Percentiles rank a stretch among this genome's conserved stretches.
phyloP scores from a whole-genome alignment of 495 filamentous ascomycete genomes.

The Melanomma pulvis-pyrius region DNA sequence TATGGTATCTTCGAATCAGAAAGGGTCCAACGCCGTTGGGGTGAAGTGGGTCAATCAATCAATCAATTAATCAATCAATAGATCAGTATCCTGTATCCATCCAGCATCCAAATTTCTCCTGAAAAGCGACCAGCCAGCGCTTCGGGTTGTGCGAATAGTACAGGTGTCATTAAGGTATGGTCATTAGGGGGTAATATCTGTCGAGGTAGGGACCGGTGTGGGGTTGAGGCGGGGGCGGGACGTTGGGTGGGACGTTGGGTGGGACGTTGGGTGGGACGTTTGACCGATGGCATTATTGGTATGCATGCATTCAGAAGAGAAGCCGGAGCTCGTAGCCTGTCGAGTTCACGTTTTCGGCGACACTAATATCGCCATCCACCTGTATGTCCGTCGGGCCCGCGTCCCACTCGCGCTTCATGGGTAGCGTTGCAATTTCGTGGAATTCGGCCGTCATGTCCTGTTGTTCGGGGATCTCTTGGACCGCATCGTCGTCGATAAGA shows the following conservation, averaged over 20 bases:
- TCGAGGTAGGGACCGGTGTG: not conserved
- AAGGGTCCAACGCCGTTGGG: conserved; percentile 18
- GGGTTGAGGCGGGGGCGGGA: too few species aligned
- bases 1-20: conserved; percentile 35
- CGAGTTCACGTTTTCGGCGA: conserved; percentile 42
- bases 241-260: conserved; percentile 1
- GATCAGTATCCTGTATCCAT: not conserved
- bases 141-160: conserved; percentile 37
- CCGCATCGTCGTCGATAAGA: conserved; percentile 87
- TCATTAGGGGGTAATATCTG: conserved; percentile 18
- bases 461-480: conserved; percentile 83
- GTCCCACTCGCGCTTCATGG: conserved; percentile 48
- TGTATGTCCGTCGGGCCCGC: conserved; percentile 47
- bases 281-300: not conserved
- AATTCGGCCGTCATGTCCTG: conserved; percentile 83
- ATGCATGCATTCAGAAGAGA: conserved; percentile 40
- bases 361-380: conserved; percentile 45
- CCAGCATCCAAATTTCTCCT: too few species aligned
- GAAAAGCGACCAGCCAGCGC: conserved; percentile 31
- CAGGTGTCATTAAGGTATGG: conserved; percentile 14
- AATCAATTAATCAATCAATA: not conserved
- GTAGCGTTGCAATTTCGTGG: conserved; percentile 45
- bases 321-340: conserved; percentile 48
- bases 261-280: not conserved
- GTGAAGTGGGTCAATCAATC: not conserved